Evolutionary conservation across 2,329 filamentous ascomycete species (phyloP).

Genomic region (Pestalotiopsis sp.): DNA sequence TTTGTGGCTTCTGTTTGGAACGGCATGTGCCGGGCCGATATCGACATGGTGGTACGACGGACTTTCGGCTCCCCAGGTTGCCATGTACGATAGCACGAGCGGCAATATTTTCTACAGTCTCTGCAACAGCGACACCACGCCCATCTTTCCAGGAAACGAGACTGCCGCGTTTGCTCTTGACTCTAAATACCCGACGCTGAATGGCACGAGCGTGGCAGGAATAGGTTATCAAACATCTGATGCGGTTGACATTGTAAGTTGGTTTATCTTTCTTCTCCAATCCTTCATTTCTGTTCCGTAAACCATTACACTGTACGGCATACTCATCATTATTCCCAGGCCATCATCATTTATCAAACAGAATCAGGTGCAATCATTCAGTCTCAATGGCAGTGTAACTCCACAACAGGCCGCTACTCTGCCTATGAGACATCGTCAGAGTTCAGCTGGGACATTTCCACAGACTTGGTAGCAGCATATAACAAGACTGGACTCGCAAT

Average conservation of each 20-base stretch:
- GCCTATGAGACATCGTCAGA: neutral
- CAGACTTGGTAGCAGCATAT: slow-evolving; percentile 17
- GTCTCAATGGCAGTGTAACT: slow-evolving; percentile 10
- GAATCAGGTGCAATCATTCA: slow-evolving; percentile 6
- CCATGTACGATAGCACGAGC: slow-evolving; percentile 15
- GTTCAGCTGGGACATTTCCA: slow-evolving; percentile 20
- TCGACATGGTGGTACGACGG: neutral
- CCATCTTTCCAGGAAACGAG: slow-evolving; percentile 15
- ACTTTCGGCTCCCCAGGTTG: slow-evolving; percentile 9
- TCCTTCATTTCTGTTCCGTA: neutral
- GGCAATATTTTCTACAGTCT: slow-evolving; percentile 16
- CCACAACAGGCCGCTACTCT: neutral
- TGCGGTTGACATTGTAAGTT: neutral
- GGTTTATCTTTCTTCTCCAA: neutral
- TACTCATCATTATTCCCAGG: neutral
- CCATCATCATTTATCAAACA: neutral
- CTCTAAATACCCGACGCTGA: neutral
- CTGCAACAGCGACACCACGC: slow-evolving; percentile 16
- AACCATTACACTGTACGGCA: neutral
- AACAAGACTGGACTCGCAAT: slow-evolving; percentile 30
- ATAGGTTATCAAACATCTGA: slow-evolving; percentile 1
- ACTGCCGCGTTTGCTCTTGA: slow-evolving; percentile 12
- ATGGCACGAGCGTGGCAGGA: slow-evolving; percentile 12
- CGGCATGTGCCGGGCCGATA: neutral
- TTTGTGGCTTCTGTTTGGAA: neutral